Base-by-base conservation (phyloP, 345 rosid species). In the Durio zibethinus region DNA sequence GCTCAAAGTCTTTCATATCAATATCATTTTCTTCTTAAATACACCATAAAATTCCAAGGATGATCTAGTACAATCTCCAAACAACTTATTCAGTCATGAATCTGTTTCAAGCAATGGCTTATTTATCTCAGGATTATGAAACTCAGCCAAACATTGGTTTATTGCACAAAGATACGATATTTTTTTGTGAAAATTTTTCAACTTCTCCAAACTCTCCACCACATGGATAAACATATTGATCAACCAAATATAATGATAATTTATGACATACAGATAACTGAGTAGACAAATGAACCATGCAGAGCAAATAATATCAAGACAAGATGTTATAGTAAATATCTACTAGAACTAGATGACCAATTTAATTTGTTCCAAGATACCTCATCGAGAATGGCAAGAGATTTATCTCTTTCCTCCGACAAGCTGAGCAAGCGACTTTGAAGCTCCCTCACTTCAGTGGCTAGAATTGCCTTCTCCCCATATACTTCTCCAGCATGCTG, bases 401-500 rank as follows among this genome's bases (percentile, higher is more conserved):
- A 90, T 16, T 81, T 86, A 81, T 97, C 91, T 60, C 95, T 85
- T 78, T 94, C 97, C 74, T 89, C 91, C 16, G 92, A 85, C 81
- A 97, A 85, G 82, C 68, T 80, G 63, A 88, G 82, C 60, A 97
- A 74, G 35, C 95, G 97, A 64, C 79, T 90, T 80, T 89, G 92
- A 86, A 97, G 90, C 85, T 94, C 99, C 80, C 82, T 89, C 45
- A 82, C 87, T 86, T 97, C 99, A 72, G 99, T 91, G 12, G 89
- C 85, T 74, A 97, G 80, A 76, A 94, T 89, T 57, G 96, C 88
- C 81, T 84, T 94, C 86, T 92, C 99, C 18, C 97, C 98, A 79
- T 90, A 85, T 18, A 94, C 87, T 87, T 97, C 98, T 57, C 97
- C 99, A 29, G 93, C 89, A 82, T 85, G 90, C 99, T 97, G 85